phyloP scores from a whole-genome alignment of 163 green algal species.

The Trebouxiophyceae sp. region DNA sequence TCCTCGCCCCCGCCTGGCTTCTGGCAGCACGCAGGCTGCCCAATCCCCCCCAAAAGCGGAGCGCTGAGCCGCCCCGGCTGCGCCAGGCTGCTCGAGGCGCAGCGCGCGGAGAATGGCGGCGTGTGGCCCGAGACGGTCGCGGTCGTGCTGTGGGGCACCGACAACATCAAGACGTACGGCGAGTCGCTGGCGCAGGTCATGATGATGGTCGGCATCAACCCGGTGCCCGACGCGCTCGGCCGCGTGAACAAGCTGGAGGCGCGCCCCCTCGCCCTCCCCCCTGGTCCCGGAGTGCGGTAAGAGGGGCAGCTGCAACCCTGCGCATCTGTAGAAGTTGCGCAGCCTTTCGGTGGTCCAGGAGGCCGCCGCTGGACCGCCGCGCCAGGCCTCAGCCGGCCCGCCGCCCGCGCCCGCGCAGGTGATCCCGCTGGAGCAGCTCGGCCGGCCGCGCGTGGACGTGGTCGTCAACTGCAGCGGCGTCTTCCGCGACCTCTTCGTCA shows the following conservation, averaged over 20 bases:
- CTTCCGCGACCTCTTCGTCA: constrained; percentile 99
- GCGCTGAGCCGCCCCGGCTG: neutral
- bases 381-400: too few relatives aligned
- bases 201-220: constrained; percentile 94
- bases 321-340: too few relatives aligned
- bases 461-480: constrained; percentile 99
- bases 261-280: too few relatives aligned
- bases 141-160: constrained; percentile 97
- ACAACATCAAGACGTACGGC: constrained; percentile 99
- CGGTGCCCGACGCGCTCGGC: constrained; percentile 91
- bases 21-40: too few relatives aligned
- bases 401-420: too few relatives aligned
- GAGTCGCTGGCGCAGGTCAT: constrained; percentile 94
- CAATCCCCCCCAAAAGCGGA: too few relatives aligned
- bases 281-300: too few relatives aligned
- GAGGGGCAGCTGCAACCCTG: too few relatives aligned
- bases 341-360: too few relatives aligned
- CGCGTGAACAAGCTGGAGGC: constrained; percentile 99
- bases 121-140: constrained; percentile 95
- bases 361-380: too few relatives aligned
- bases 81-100: constrained; percentile 78
- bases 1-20: too few relatives aligned
- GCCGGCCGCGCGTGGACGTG: constrained; percentile 90
- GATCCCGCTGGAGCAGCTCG: constrained; percentile 95
- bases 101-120: constrained; percentile 79